These are phyloP conservation scores for Amanita inopinata DNA, from an alignment of 768 basidiomycete species.

Conservation along the genomic window DNA sequence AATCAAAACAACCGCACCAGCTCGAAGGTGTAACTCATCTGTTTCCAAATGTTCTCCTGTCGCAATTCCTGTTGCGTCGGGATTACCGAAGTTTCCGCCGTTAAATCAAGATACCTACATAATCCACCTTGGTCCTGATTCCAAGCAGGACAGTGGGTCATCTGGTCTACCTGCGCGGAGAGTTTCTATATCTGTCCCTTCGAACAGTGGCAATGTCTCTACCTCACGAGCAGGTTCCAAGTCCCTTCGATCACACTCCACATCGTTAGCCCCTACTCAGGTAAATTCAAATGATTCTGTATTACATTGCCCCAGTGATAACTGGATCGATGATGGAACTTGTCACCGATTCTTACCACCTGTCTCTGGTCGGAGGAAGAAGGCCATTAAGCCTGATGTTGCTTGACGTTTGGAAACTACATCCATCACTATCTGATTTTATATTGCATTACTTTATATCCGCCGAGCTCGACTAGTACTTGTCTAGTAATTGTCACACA, in stretches of 20 bases:
- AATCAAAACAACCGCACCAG: background rate
- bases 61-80: background rate
- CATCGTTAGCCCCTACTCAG: no score
- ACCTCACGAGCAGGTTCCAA: background rate
- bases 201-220: background rate
- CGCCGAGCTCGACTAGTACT: no score
- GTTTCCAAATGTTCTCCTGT: background rate
- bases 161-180: background rate
- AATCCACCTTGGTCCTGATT: constrained; percentile 4
- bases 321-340: background rate
- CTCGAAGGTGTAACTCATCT: background rate
- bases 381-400: no score
- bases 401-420: no score
- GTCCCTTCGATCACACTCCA: no score
- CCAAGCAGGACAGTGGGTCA: background rate
- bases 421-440: background rate
- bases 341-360: background rate
- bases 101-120: background rate
- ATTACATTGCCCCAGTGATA: no score
- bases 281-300: no score
- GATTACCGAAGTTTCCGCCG: background rate
- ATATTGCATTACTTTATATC: no score
- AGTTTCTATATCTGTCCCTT: constrained; percentile 6
- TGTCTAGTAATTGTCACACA: no score
- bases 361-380: background rate